phyloP scores from a whole-genome alignment of 2,329 filamentous ascomycete species.

The Geosmithia morbida region DNA sequence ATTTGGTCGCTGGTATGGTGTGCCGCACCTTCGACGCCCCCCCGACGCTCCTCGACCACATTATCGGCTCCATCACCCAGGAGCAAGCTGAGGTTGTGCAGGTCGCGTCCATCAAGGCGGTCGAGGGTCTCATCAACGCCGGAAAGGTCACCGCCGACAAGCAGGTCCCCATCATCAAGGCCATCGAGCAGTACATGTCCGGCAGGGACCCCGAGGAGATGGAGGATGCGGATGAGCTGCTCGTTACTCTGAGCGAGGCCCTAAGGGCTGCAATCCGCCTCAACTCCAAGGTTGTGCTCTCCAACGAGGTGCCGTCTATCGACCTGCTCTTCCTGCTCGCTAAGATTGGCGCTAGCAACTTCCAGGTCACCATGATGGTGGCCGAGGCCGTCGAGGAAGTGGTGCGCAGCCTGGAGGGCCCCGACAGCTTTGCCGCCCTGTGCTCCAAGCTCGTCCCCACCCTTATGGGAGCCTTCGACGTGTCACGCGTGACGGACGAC shows the following conservation, averaged over 20 bases:
- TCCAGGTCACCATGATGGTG: constrained; percentile 78
- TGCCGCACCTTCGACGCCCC: constrained; percentile 54
- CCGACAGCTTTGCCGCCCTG: constrained; percentile 59
- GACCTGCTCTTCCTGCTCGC: constrained; percentile 80
- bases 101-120: constrained; percentile 76
- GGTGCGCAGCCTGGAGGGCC: constrained; percentile 50
- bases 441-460: constrained; percentile 80
- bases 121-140: constrained; percentile 52
- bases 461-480: constrained; percentile 76
- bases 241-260: constrained; percentile 80
- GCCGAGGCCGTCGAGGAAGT: constrained; percentile 87
- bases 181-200: constrained; percentile 60
- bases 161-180: constrained; percentile 47
- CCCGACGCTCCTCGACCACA: constrained; percentile 51
- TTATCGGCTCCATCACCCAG: constrained; percentile 58
- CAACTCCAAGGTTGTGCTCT: constrained; percentile 60
- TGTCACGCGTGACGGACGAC: constrained; percentile 74
- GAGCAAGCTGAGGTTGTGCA: constrained; percentile 82
- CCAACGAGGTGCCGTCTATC: constrained; percentile 57
- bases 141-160: constrained; percentile 33
- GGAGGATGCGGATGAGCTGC: constrained; percentile 78
- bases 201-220: constrained; percentile 71
- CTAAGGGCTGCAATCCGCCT: constrained; percentile 71
- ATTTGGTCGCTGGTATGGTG: constrained; percentile 70
- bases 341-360: constrained; percentile 77